A percentile compares a stretch with the other conserved stretches of the same genome.
Evolutionary conservation across 805 yeast species (phyloP).

Genomic region (Cyberlindnera bimundalis): DNA sequence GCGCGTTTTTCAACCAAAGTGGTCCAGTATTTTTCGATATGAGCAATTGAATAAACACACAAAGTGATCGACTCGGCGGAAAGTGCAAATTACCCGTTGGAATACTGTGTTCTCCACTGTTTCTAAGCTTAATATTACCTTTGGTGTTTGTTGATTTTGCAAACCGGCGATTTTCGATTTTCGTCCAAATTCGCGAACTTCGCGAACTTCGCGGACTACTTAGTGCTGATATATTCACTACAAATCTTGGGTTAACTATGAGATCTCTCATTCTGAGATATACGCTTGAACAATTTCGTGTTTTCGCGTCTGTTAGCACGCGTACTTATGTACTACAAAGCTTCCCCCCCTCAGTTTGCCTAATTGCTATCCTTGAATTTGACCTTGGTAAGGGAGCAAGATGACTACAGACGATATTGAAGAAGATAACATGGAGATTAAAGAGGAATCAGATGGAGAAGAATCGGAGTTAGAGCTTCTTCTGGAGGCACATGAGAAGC

Average conservation of each 20-base stretch:
- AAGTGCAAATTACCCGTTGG: too few species aligned
- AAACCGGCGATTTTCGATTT: constrained; percentile 1
- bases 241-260: too few species aligned
- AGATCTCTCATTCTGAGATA: neutral
- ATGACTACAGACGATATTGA: constrained; percentile 5
- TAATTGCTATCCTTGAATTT: too few species aligned
- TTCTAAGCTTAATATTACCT: neutral
- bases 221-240: constrained; percentile 19
- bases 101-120: too few species aligned
- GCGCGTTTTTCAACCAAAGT: neutral
- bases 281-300: neutral
- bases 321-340: too few species aligned
- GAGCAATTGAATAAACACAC: neutral
- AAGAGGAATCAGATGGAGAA: constrained; percentile 11
- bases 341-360: too few species aligned
- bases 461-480: constrained; percentile 24
- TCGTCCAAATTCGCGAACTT: constrained; percentile 4
- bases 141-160: neutral
- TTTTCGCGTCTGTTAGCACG: neutral
- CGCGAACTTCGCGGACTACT: neutral
- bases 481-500: constrained; percentile 12
- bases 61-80: neutral
- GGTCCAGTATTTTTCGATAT: neutral
- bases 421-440: neutral
- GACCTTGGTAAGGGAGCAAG: neutral